phyloP scores from a whole-genome alignment of 495 filamentous ascomycete genomes.

The Talaromyces proteolyticus region DNA sequence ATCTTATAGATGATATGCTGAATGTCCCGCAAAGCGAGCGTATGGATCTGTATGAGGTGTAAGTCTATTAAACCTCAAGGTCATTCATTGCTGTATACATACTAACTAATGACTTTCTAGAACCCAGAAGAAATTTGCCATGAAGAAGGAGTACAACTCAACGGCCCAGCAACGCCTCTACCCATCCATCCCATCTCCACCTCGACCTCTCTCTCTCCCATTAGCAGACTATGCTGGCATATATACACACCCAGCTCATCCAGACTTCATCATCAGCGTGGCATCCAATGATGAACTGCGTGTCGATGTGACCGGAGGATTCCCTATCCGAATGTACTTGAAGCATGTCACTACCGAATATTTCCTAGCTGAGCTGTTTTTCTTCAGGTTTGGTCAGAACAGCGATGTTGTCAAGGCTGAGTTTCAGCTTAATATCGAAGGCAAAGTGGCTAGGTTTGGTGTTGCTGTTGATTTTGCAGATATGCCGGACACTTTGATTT shows the following conservation, averaged over 20 bases:
- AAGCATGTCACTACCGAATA: neutral
- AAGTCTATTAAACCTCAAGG: neutral
- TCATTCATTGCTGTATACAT: neutral
- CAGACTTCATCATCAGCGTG: slow-evolving; percentile 1
- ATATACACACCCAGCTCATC: slow-evolving; percentile 2
- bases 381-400: neutral
- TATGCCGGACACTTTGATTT: slow-evolving; percentile 2
- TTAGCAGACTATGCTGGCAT: neutral
- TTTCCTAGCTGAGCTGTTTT: neutral
- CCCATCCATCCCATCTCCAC: neutral
- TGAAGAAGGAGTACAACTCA: neutral
- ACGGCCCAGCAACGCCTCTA: neutral
- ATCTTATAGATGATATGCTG: slow-evolving; percentile 1
- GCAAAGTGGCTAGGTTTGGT: neutral
- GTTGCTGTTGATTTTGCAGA: neutral
- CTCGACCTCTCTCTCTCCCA: neutral
- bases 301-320: neutral
- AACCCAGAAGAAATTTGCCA: neutral
- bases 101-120: neutral
- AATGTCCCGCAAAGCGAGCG: neutral
- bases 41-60: neutral
- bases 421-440: neutral
- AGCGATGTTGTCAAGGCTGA: neutral
- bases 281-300: neutral
- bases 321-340: neutral